Base-by-base conservation (phyloP, 1,284 basidiomycete genomes). In the Cryptococcus sp. region DNA sequence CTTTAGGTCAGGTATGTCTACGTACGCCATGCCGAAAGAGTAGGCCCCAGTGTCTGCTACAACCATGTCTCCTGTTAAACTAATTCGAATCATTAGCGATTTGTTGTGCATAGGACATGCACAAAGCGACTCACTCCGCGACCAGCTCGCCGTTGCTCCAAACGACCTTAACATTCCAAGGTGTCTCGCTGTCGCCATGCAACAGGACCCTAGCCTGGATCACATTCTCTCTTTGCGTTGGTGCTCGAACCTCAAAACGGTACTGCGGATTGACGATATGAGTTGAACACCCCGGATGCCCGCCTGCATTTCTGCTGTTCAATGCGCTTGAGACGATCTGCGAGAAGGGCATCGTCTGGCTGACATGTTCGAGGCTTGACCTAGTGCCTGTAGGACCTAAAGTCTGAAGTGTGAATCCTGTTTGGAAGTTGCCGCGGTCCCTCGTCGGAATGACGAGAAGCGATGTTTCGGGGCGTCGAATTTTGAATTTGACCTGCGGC, bases 191-290 rank as follows among this genome's bases (percentile, higher is more conserved):
- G 10, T 83, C 81, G 0, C 85, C 85, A 58, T 85, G 83, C 35
- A 87, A 73, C 2, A 80, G 79, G 8, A 91, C 58, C 13, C 82
- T 80, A 15, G 87, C 69, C 7, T 76, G 73, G 0, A 82, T 79
- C 65, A 83, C 85, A 47, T 70, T 60, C 35, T 52, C 58, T 50
- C 27, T 40, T 22, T 20, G 57, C 57, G 41, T 50, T 20, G 54
- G 49, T 13, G 7, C 30, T 46, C 81, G 77, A 15, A 94, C 78
- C 3, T 75, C 81, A 4, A 97, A 78, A 50, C 83, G 81, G 74
- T 90, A 97, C 72, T 97, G 93, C 0, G 94, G 94, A 71, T 98
- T 98, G 57, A 85, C 78, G 85, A 94, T 88, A 78, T 91, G 96
- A 0, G 88, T 87, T 0, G 90, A 84, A 65, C 86, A 82, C 0